A percentile compares a stretch with the other conserved stretches of the same genome.
Evolutionary conservation across 164 flowering plant genomes (phyloP).

Genomic region (Cinnamomum chago): DNA sequence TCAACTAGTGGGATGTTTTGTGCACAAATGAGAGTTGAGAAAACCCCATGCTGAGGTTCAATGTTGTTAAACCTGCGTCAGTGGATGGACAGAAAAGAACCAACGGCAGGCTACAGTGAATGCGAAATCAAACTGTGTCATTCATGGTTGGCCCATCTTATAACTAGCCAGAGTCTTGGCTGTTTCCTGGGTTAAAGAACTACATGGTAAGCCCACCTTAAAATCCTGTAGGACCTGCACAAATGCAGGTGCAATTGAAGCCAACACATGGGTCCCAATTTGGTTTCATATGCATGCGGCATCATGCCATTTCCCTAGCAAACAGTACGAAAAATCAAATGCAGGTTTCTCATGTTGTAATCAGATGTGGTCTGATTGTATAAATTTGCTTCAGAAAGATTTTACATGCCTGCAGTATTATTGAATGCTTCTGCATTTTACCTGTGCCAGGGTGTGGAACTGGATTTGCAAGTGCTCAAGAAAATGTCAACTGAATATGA

Average conservation of each 20-base stretch:
- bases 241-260: too few species aligned
- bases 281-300: not conserved
- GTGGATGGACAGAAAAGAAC: not conserved
- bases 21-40: not conserved
- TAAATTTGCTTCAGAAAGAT: not conserved
- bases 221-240: not conserved
- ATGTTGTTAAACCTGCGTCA: not conserved
- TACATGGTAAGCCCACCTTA: not conserved
- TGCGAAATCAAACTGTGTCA: too few species aligned
- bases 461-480: slow-evolving; percentile 50
- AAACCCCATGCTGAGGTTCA: not conserved
- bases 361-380: not conserved
- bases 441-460: slow-evolving; percentile 50
- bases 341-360: not conserved
- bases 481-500: slow-evolving; percentile 46
- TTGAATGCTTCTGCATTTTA: not conserved
- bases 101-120: too few species aligned
- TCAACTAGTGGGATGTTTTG: not conserved
- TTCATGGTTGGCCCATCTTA: too few species aligned
- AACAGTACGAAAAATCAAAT: not conserved
- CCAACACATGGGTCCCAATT: not conserved
- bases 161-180: too few species aligned
- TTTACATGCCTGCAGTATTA: not conserved
- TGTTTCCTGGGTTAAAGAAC: not conserved
- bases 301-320: not conserved